A percentile compares a stretch with the other conserved stretches of the same genome.
Conservation (phyloP, 1,284 basidiomycete species). For the Sparassis latifolia region DNA sequence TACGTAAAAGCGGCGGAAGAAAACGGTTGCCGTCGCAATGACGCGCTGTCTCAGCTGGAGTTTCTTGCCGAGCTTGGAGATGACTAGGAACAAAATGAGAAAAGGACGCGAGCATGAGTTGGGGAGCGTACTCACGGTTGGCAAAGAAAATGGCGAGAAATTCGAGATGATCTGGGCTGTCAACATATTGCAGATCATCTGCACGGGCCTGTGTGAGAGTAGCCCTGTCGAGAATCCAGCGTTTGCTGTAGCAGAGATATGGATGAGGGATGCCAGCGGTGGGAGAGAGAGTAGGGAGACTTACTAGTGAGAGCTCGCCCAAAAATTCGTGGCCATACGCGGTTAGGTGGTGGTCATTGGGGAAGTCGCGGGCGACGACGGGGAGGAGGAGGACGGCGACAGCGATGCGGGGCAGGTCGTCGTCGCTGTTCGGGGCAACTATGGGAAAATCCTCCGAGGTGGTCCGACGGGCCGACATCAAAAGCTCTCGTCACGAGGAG, state of each 20-base stretch:
- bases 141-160: conserved; percentile 84
- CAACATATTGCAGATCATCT: conserved; percentile 73
- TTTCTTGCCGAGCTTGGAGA: conserved; percentile 84
- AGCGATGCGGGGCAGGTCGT: no score
- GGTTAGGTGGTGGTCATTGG: background rate
- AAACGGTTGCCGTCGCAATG: conserved; percentile 89
- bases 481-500: conserved; percentile 3
- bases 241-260: conserved; percentile 46
- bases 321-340: conserved; percentile 69
- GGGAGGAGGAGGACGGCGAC: no score
- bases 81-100: conserved; percentile 41
- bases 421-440: no score
- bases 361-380: background rate
- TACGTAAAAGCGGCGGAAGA: conserved; percentile 92
- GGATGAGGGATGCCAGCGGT: background rate
- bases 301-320: conserved; percentile 71
- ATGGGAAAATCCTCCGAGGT: background rate
- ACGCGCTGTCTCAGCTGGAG: conserved; percentile 82
- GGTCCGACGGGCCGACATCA: conserved; percentile 3
- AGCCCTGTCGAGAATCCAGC: conserved; percentile 84
- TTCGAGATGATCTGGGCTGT: conserved; percentile 66
- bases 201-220: conserved; percentile 66
- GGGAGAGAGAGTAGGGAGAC: conserved; percentile 17
- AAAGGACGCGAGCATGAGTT: background rate
- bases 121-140: conserved; percentile 45